Base-by-base conservation (phyloP, 305 asterid genomes). In the Fraxinus xanthoxyloides region DNA sequence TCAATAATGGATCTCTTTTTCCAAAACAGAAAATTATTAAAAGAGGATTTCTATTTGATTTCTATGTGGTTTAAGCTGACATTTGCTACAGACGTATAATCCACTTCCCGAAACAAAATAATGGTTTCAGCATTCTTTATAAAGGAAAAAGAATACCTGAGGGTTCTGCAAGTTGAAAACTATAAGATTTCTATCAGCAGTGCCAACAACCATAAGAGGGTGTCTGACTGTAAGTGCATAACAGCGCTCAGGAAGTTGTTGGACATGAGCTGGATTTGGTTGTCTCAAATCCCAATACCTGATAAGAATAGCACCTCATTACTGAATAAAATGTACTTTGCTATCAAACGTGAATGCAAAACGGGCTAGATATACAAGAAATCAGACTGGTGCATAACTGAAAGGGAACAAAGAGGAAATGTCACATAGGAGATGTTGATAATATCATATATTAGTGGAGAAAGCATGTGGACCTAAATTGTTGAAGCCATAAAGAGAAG, bases 231-330 rank as follows among this genome's bases (percentile, higher is more conserved):
- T 61, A 85, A 95, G 97, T 56, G 98, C 97, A 91, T 94, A 92
- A 92, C 99, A 94, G 72, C 97, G 97, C 36, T 94, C 98, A 3
- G 99, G 98, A 85, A 95, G 99, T 83, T 90, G 95, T 82, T 94
- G 98, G 82, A 90, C 91, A 90, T 93, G 92, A 77, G 92, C 94
- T 78, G 98, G 98, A 86, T 84, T 93, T 79, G 84, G 89, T 91
- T 95, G 98, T 81, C 99, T 91, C 89, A 92, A 85, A 89, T 93
- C 98, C 98, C 97, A 93, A 85, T 95, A 94, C 93, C 99, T 95
- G 90, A 59, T 81, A 81, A 2, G 80, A 80, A 79, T 61, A 79
- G 78, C 75, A 74, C 30, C 19, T 26, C 28, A 23, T 81, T 79
- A 69, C 38, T 72, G 43, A 34, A 81, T n/a, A n/a, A 76, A 76